Base-by-base conservation (phyloP, 345 rosid species). In the Lepidium sativum region DNA sequence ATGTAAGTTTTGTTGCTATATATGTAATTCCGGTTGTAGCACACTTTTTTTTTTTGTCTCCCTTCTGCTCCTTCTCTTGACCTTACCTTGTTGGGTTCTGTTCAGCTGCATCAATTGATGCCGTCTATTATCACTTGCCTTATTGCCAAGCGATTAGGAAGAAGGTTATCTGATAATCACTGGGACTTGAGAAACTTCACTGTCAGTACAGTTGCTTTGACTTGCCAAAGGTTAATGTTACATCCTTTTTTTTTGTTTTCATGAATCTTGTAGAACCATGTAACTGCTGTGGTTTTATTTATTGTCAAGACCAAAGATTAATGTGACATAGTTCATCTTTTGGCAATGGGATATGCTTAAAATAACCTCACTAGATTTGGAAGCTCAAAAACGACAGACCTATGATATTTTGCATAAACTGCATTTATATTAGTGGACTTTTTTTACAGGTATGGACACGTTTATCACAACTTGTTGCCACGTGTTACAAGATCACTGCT, bases 41-140 rank as follows among this genome's bases (percentile, higher is more conserved):
- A 3, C 52, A n/a, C n/a, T n/a, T n/a, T 13, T 3, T 33, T 35
- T 16, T 33, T 34, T 15, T 29, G 29, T 31, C 25, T 16, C 14
- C 51, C 38, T 44, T 23, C 16, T 23, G 23, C 16, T 59, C 14
- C 9, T 44, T 34, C 41, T 37, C 12, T 58, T 35, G 33, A 38
- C 32, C 33, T 61, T 53, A 54, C 48, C 33, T 21, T 38, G 25
- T 35, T 57, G 54, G 48, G 15, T 65, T 42, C 50, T 63, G 23
- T 21, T 75, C 87, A 91, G 98, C 79, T 91, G 45, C 96, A 91
- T 75, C 94, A 91, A 44, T 56, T 91, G 77, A 78, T 88, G 84
- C 96, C 96, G 23, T 79, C 94, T 66, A 23, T 86, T 67, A 47
- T 86, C 38, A 91, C 94, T 60, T 91, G 98, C 82, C 80, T 88